Conservation (phyloP, 1,284 basidiomycete species). For the Caloboletus inedulis region DNA sequence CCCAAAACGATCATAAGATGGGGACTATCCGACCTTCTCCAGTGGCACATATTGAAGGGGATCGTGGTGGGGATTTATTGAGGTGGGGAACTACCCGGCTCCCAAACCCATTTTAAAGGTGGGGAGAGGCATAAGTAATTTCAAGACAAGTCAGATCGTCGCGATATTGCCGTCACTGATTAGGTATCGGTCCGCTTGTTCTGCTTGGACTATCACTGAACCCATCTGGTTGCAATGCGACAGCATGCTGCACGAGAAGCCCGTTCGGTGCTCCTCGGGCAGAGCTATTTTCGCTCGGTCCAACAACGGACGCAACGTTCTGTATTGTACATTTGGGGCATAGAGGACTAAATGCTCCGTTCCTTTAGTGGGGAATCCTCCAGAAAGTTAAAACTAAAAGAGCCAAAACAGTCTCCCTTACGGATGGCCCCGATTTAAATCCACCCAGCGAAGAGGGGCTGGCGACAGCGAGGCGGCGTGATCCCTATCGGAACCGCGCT, state of each 20-base stretch:
- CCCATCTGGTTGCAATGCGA: constrained; percentile 18
- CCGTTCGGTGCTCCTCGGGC: constrained; percentile 33
- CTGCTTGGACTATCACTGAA: constrained; percentile 23
- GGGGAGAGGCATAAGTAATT: constrained; percentile 14
- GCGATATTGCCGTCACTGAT: constrained; percentile 27
- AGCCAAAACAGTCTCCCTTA: constrained; percentile 32
- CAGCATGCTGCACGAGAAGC: constrained; percentile 27
- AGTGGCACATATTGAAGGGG: constrained; percentile 27
- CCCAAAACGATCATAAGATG: neutral
- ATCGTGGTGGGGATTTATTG: constrained; percentile 12
- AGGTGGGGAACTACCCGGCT: neutral
- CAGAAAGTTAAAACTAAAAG: constrained; percentile 36
- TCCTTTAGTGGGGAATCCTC: constrained; percentile 21
- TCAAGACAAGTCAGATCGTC: constrained; percentile 22
- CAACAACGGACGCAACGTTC: constrained; percentile 10
- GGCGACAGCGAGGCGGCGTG: constrained; percentile 21
- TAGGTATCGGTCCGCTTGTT: constrained; percentile 23
- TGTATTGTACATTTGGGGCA: constrained; percentile 22
- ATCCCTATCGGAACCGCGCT: constrained; percentile 13
- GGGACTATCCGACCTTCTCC: constrained; percentile 29
- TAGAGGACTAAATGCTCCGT: constrained; percentile 16
- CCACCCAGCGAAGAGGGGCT: constrained; percentile 19
- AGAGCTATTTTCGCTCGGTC: constrained; percentile 27
- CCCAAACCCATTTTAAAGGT: constrained; percentile 27
- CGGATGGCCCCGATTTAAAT: constrained; percentile 20